phyloP scores from a whole-genome alignment of 192 early-diverging fungal species.

The Haplosporangium gracile region DNA sequence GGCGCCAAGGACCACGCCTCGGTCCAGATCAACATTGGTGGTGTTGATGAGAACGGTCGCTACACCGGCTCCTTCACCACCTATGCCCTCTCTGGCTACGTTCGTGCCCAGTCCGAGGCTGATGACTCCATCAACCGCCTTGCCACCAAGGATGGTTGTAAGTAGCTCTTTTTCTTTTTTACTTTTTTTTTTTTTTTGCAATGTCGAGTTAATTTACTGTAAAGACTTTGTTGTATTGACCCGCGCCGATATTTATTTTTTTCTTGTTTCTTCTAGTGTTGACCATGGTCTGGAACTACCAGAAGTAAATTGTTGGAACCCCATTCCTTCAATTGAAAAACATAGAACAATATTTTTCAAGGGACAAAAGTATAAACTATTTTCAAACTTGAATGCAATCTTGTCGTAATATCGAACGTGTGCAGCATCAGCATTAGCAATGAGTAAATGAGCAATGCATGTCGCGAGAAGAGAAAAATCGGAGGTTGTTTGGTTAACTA shows the following conservation, averaged over 20 bases:
- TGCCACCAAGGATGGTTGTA: constrained; percentile 79
- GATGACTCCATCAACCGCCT: constrained; percentile 99
- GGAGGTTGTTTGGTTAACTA: background rate
- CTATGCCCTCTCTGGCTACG: constrained; percentile 93
- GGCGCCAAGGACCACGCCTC: constrained; percentile 99
- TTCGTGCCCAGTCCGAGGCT: constrained; percentile 90
- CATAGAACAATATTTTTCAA: background rate
- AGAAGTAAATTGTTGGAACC: constrained; percentile 42
- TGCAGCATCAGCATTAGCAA: background rate
- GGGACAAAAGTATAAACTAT: background rate
- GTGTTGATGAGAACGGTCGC: constrained; percentile 89
- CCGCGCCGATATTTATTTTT: background rate
- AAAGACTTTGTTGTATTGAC: background rate
- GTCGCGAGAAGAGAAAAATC: background rate
- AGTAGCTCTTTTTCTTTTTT: constrained; percentile 16
- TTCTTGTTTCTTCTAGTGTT: constrained; percentile 27
- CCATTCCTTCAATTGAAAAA: background rate
- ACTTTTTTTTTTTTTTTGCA: background rate
- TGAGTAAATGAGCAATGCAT: too few relatives aligned
- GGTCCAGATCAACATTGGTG: constrained; percentile 97
- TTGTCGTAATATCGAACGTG: too few relatives aligned
- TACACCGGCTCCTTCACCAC: constrained; percentile 81
- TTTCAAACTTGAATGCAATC: background rate
- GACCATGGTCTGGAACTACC: constrained; percentile 58
- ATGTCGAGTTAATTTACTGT: background rate